phyloP scores from a whole-genome alignment of 2,329 filamentous ascomycete genomes.

The Hypocreales sp. region DNA sequence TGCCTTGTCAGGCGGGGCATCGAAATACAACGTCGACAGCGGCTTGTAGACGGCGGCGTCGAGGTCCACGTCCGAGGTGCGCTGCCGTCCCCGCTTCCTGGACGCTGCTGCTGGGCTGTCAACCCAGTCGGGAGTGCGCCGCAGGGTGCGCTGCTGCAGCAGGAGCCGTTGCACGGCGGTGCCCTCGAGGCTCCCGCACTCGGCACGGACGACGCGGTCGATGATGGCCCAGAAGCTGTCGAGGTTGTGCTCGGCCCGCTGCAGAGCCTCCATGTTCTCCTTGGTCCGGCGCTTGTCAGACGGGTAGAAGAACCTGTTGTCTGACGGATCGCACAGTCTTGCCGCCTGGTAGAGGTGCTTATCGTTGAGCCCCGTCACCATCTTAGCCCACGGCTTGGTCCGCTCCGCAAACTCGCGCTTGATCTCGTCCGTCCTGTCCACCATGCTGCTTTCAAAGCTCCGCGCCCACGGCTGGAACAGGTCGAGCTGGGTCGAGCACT shows the following conservation, averaged over 20 bases:
- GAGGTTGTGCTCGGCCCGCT: slow-evolving; percentile 24
- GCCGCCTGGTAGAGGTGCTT: slow-evolving; percentile 4
- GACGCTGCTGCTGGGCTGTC: no score
- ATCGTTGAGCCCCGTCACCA: slow-evolving; percentile 7
- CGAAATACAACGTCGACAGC: no score
- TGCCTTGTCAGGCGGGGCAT: no score
- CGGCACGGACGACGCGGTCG: not conserved
- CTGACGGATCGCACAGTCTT: slow-evolving; percentile 16
- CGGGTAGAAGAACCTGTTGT: slow-evolving; percentile 25
- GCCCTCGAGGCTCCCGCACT: slow-evolving; percentile 1
- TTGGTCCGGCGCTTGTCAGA: slow-evolving; percentile 27
- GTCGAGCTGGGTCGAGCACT: slow-evolving; percentile 25
- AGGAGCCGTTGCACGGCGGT: no score
- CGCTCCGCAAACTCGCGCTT: no score
- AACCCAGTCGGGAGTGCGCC: no score
- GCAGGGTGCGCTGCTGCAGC: no score
- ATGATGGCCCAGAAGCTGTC: slow-evolving; percentile 4
- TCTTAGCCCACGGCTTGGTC: no score
- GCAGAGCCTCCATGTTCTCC: slow-evolving; percentile 26
- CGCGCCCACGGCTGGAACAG: slow-evolving; percentile 32
- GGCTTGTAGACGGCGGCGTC: no score
- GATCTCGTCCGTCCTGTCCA: slow-evolving; percentile 9
- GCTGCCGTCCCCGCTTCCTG: no score
- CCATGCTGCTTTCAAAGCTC: slow-evolving; percentile 17
- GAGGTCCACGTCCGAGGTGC: no score